Evolutionary conservation across 1,284 basidiomycete genomes (phyloP).

Genomic region (Cryptococcus maquisensis): DNA sequence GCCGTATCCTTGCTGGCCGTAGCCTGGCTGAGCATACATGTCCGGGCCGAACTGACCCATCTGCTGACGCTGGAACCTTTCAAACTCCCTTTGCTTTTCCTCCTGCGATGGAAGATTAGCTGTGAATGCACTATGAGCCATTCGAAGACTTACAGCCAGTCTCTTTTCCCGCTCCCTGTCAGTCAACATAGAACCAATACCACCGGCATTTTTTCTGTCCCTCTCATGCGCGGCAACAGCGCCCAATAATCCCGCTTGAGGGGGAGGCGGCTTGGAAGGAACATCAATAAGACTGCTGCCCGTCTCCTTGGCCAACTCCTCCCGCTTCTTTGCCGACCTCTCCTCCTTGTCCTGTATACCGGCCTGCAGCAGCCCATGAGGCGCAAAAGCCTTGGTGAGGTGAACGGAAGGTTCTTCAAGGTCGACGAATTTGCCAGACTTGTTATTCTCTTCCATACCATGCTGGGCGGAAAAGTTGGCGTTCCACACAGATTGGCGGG

Average conservation of each 20-base stretch:
- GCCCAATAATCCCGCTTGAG: constrained; percentile 90
- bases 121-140: too few species aligned
- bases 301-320: constrained; percentile 82
- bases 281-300: constrained; percentile 91
- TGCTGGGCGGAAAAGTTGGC: constrained; percentile 70
- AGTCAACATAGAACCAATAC: constrained; percentile 87
- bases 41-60: constrained; percentile 58
- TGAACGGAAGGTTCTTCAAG: constrained; percentile 67
- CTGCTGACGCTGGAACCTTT: constrained; percentile 83
- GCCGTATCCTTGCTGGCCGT: constrained; percentile 10
- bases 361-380: constrained; percentile 88
- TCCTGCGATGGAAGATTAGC: constrained; percentile 51
- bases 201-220: constrained; percentile 88
- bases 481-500: constrained; percentile 62
- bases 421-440: constrained; percentile 63
- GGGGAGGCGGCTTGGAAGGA: constrained; percentile 87
- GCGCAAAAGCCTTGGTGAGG: constrained; percentile 87
- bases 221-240: constrained; percentile 93
- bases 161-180: constrained; percentile 91
- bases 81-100: constrained; percentile 84
- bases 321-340: constrained; percentile 88
- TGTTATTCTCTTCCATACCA: constrained; percentile 45
- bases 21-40: constrained; percentile 16
- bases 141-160: constrained; percentile 53
- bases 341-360: constrained; percentile 94